Evolutionary conservation across 208 protist genomes (phyloP), one percentile per base, ranked within the genome.

Genomic region (Acanthamoeba sp.): DNA sequence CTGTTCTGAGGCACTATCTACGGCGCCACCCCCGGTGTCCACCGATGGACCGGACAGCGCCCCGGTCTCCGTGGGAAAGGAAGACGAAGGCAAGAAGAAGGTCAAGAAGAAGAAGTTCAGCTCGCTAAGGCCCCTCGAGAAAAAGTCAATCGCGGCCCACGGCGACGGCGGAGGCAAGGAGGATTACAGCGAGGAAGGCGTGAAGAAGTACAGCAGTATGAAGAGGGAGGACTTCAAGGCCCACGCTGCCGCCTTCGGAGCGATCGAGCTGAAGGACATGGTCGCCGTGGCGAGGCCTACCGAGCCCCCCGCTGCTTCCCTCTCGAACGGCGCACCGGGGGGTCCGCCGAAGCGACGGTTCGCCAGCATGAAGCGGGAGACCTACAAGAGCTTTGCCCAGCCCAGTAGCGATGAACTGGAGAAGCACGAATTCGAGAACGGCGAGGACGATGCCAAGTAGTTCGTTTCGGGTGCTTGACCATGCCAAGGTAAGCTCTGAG

Each of bases 191-290:
- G 62, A 29, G n/a, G 62, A 29, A 69, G 6, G 5, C 0, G 62
- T 12, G 10, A 78, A 27, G 36, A 78, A 78, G 69, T 78, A 78
- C 69, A 27, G 36, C 69, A 78, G 69, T 36, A 38, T 78, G 69
- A 78, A 78, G 69, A 14, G 69, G 36, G 69, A 78, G 12, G 69
- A 78, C 20, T 78, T 78, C 69, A 78, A 48, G 69, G 69, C 69
- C 9, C 69, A 78, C 10, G 42, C 69, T n/a, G 69, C 69, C 9
- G 69, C 69, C 69, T 78, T 78, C 36, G 69, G 69, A 9, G 69
- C 69, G 5, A 78, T 78, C 38, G 69, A 78, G 69, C 69, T 78
- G 20, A 78, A 78, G 69, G 69, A 78, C 69, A 78, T 78, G 69
- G 22, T 78, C 36, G 69, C 69, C 16, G 36, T 27, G 18, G 69